These are phyloP conservation scores for Cercospora sp. DNA, from an alignment of 2,329 filamentous ascomycete genomes.

Conservation along the genomic window DNA sequence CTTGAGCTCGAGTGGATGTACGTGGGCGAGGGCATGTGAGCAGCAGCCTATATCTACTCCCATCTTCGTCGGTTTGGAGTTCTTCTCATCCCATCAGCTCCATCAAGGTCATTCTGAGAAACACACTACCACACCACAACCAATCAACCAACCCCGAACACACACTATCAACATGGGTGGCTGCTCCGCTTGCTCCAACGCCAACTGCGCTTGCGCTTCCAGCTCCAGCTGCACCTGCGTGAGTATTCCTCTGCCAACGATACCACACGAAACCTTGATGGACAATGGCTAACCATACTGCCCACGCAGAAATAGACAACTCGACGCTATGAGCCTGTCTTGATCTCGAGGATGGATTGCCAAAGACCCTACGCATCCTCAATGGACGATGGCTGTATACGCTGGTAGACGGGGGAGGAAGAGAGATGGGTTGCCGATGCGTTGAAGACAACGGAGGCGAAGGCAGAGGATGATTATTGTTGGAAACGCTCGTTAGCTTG, in stretches of 20 bases:
- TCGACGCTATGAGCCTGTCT: conserved; percentile 16
- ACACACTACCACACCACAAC: conserved; percentile 25
- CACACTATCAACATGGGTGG: conserved; percentile 36
- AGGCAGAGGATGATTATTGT: conserved; percentile 13
- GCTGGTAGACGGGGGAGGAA: conserved; percentile 11
- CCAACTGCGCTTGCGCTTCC: conserved; percentile 33
- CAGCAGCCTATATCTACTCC: conserved; percentile 26
- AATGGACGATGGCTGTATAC: conserved; percentile 21
- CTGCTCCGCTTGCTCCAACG: conserved; percentile 37
- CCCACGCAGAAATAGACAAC: conserved; percentile 17
- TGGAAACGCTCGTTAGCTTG: conserved; percentile 24
- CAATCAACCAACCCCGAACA: conserved; percentile 21
- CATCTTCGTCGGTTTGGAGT: conserved; percentile 21
- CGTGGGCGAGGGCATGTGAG: conserved; percentile 9
- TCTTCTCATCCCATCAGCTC: conserved; percentile 21
- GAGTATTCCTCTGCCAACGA: conserved; percentile 17
- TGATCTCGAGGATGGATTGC: conserved; percentile 19
- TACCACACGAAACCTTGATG: background rate
- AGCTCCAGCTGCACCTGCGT: conserved; percentile 38
- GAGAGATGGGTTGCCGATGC: conserved; percentile 10
- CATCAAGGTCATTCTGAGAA: conserved; percentile 28
- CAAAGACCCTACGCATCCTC: conserved; percentile 21
- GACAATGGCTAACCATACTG: background rate
- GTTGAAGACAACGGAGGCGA: conserved; percentile 12
- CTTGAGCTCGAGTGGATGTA: conserved; percentile 18